A percentile compares a stretch with the other conserved stretches of the same genome.
Conservation (phyloP, 352 stramenopile species). For the Pythium aristosporum region DNA sequence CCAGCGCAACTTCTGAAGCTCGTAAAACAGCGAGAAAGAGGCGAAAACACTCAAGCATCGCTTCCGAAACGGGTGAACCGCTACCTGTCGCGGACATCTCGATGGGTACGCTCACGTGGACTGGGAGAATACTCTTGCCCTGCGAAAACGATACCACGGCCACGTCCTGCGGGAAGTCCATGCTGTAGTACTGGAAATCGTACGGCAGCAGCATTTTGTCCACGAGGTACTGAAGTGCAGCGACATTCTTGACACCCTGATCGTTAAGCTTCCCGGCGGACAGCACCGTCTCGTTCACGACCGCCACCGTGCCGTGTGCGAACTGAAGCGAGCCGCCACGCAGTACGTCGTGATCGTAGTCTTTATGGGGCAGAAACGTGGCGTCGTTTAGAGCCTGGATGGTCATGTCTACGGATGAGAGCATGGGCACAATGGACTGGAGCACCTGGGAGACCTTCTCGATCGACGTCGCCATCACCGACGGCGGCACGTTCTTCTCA, state of each 20-base stretch:
- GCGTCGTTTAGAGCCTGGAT: conserved; percentile 58
- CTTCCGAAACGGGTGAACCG: conserved; percentile 8
- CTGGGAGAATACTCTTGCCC: conserved; percentile 69
- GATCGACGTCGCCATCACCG: conserved; percentile 23
- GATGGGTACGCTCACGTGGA: conserved; percentile 50
- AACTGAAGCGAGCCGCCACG: conserved; percentile 57
- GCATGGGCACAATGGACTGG: conserved; percentile 51
- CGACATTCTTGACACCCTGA: conserved; percentile 73
- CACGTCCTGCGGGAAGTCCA: conserved; percentile 82
- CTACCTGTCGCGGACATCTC: not conserved
- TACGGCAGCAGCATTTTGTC: conserved; percentile 79
- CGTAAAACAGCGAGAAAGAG: conserved; percentile 63
- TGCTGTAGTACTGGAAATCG: conserved; percentile 84
- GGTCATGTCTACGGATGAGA: conserved; percentile 50
- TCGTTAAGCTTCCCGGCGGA: conserved; percentile 66
- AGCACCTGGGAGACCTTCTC: conserved; percentile 34
- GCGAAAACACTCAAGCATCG: conserved; percentile 62
- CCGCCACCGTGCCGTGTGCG: conserved; percentile 55
- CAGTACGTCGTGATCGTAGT: conserved; percentile 72
- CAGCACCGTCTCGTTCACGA: conserved; percentile 70
- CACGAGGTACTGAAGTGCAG: conserved; percentile 65
- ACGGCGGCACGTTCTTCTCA: conserved; percentile 1
- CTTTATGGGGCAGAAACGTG: conserved; percentile 70
- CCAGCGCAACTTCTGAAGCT: conserved; percentile 50
- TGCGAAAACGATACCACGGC: conserved; percentile 65